phyloP scores from a whole-genome alignment of 2,329 filamentous ascomycete genomes.

The Aspergillus eucalypticola region DNA sequence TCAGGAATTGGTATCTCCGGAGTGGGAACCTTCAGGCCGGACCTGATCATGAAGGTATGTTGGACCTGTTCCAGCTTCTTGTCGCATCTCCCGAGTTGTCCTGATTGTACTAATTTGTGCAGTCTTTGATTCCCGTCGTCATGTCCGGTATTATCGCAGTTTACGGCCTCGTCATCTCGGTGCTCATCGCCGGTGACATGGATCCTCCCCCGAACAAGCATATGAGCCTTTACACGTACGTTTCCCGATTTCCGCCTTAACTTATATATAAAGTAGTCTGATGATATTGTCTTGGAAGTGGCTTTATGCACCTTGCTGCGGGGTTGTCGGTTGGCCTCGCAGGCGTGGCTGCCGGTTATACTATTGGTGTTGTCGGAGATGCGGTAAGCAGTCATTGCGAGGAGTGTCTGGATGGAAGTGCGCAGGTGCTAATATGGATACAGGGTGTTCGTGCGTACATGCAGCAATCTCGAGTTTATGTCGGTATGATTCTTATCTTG shows the following conservation, averaged over 20 bases:
- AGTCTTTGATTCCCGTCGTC: conserved; percentile 60
- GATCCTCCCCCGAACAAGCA: conserved; percentile 65
- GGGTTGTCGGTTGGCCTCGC: conserved; percentile 90
- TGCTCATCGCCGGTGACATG: conserved; percentile 91
- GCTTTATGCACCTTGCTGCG: conserved; percentile 90
- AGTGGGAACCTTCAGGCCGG: conserved; percentile 65
- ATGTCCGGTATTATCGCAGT: conserved; percentile 99
- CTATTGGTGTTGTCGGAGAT: conserved; percentile 94
- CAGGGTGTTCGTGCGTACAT: conserved; percentile 88
- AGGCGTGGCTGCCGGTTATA: conserved; percentile 90
- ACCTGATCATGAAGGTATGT: conserved; percentile 68
- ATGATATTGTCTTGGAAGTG: conserved; percentile 51
- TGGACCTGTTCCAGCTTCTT: background rate
- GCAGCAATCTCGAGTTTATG: conserved; percentile 92
- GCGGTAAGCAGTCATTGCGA: conserved; percentile 55
- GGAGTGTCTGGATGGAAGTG: background rate
- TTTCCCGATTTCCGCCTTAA: conserved; percentile 18
- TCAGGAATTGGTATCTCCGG: conserved; percentile 68
- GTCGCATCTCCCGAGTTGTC: background rate
- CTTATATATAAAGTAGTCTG: conserved; percentile 14
- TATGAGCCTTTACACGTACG: conserved; percentile 83
- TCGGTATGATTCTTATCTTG: conserved; percentile 96
- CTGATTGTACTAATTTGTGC: conserved; percentile 14
- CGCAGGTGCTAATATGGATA: conserved; percentile 23
- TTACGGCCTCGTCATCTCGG: conserved; percentile 94